These are phyloP conservation scores for Pichia sorboxylosa DNA, from an alignment of 1,139 yeast genomes.

Conservation along the genomic window DNA sequence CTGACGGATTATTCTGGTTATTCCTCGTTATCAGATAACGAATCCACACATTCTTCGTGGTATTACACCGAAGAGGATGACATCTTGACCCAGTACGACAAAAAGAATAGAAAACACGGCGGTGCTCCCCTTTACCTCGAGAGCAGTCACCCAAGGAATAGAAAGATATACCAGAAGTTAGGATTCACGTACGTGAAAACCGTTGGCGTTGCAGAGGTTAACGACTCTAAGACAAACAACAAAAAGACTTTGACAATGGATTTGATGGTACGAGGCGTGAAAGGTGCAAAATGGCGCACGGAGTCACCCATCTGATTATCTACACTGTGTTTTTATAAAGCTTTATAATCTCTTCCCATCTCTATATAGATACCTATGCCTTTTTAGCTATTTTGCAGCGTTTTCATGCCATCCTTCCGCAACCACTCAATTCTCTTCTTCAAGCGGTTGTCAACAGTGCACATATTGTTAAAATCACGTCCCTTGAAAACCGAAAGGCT, in stretches of 20 bases:
- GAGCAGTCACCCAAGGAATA: conserved; percentile 39
- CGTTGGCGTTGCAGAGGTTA: conserved; percentile 29
- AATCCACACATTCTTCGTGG: conserved; percentile 24
- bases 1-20: conserved; percentile 25
- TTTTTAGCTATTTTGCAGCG: background rate
- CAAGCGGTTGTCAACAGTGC: conserved; percentile 12
- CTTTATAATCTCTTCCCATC: too few species aligned
- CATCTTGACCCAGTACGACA: conserved; percentile 22
- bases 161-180: conserved; percentile 37
- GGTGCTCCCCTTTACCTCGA: conserved; percentile 33
- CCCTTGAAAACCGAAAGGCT: conserved; percentile 13
- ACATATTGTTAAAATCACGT: conserved; percentile 11
- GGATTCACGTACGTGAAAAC: conserved; percentile 37
- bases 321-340: background rate
- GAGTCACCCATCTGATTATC: background rate
- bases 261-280: conserved; percentile 29
- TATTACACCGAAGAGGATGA: conserved; percentile 24
- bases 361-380: too few species aligned
- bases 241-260: conserved; percentile 28
- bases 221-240: conserved; percentile 17
- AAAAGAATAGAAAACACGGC: conserved; percentile 9
- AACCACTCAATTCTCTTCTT: conserved; percentile 18
- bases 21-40: conserved; percentile 21
- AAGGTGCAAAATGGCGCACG: conserved; percentile 19
- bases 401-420: conserved; percentile 10